phyloP scores from a whole-genome alignment of 768 basidiomycete species.

The Pisolithus tinctorius region DNA sequence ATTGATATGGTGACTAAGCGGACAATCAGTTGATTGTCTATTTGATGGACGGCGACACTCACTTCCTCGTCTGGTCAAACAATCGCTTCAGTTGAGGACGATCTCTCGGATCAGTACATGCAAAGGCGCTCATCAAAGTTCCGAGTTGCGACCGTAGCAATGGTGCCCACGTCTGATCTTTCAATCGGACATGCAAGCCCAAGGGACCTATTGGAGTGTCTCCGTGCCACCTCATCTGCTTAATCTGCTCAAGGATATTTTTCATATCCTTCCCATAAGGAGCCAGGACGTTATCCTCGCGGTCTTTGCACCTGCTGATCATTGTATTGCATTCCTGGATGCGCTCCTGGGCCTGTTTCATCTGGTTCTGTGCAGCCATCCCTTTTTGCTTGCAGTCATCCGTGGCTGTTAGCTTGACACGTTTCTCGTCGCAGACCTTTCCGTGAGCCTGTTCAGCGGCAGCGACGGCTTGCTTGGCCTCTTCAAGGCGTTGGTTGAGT shows the following conservation, averaged over 20 bases:
- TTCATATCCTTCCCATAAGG: constrained; percentile 62
- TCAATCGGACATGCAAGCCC: constrained; percentile 70
- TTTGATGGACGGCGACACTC: constrained; percentile 19
- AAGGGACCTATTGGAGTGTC: constrained; percentile 71
- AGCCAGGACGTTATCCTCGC: constrained; percentile 51
- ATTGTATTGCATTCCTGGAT: constrained; percentile 44
- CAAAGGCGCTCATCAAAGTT: constrained; percentile 56
- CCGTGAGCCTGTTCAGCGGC: constrained; percentile 31
- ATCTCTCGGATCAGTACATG: constrained; percentile 67
- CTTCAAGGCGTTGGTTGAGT: constrained; percentile 43
- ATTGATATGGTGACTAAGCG: constrained; percentile 34
- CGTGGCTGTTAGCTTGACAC: constrained; percentile 22
- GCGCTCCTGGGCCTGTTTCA: constrained; percentile 27
- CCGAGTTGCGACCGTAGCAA: constrained; percentile 62
- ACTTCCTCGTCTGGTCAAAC: constrained; percentile 58
- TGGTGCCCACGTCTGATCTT: constrained; percentile 58
- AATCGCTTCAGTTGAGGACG: constrained; percentile 49
- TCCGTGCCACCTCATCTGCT: constrained; percentile 52
- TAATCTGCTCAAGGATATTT: constrained; percentile 47
- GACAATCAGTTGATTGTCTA: constrained; percentile 6
- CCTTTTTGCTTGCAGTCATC: constrained; percentile 32
- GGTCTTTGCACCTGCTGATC: constrained; percentile 42
- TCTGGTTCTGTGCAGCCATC: constrained; percentile 27
- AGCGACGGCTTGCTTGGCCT: constrained; percentile 34
- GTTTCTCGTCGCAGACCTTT: constrained; percentile 28